Base-by-base conservation (phyloP, 2,329 filamentous ascomycete genomes). In the Scedosporium apiospermum region DNA sequence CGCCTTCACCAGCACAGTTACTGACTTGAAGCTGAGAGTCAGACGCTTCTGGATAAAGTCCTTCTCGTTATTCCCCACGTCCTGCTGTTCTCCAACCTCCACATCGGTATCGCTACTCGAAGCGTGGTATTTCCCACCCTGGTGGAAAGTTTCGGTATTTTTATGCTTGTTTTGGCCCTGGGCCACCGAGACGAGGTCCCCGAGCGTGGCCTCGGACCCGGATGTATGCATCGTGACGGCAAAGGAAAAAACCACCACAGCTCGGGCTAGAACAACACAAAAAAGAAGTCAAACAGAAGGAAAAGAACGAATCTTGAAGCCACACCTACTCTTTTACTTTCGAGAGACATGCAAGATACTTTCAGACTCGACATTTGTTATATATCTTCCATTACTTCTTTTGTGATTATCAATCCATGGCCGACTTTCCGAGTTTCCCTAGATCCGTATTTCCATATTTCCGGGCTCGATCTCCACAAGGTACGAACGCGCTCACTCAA, bases 41-140 rank as follows among this genome's bases (percentile, higher is more conserved):
- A 69, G 60, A 3, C 65, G 64, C 55, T 69, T 69, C 53, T 65
- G 62, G 51, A 67, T 65, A 9, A 63, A 63, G 51, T 66, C 65
- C 23, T 67, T 67, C 12, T 64, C 34, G 10, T 38, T 38, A 6
- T 9, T 65, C n/a, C 55, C 58, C 46, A 64, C 63, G n/a, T 65
- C 60, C 16, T 67, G 65, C 9, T 61, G 42, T 2, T 58, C 58
- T 5, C 67, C 65, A 14, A 27, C 30, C 14, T 66, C 66, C 12
- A 66, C 62, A 6, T 68, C 66, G 3, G 67, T 68, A 21, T 67
- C 66, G 34, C 66, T 34, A 38, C 34, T 68, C 2, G 65, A 65
- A 6, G 66, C 65, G 16, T 41, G 42, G 49, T 53, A 30, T 27
- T 18, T 7, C 3, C 51, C 51, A 4, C 6, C 23, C 7, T 4